Base-by-base conservation (phyloP, 345 rosid genomes). In the Linum usitatissimum region DNA sequence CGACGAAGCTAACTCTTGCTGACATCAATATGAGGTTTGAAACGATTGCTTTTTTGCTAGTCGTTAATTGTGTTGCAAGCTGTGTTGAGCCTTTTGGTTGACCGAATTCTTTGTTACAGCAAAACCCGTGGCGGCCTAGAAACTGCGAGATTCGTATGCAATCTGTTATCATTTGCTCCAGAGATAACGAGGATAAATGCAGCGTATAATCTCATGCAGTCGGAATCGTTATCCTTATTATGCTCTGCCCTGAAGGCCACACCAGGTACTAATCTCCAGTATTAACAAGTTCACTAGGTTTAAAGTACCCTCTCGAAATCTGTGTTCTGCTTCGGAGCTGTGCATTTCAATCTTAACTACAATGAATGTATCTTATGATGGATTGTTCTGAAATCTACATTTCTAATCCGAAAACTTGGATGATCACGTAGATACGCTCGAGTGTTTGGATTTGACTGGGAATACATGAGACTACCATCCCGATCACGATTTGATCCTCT, bases 51-150 rank as follows among this genome's bases (percentile, higher is more conserved):
- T 21, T 12, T 39, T 59, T 59, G 19, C 17, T 61, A 65, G 64
- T 56, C 57, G 17, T 67, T 60, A 42, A 23, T 30, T 57, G 53
- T 2, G 30, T 62, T 30, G 2, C 17, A 23, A 30, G 15, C 10
- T 18, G 9, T 61, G n/a, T 9, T 17, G 39, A 19, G 28, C 14
- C 55, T 55, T 54, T 71, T 64, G 61, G 13, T 23, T 10, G 8
- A 15, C 61, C 66, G 38, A 59, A 59, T 65, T 54, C 64, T 65
- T 68, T 58, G n/a, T 13, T 72, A 14, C 66, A 92, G 97, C 80
- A 87, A 92, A 82, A 92, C 89, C 72, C 91, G 93, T 0, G 95
- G 98, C 61, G 90, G 90, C 64, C 62, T 73, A 59, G 95, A 81
- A 74, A 73, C 87, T 20, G 95, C 88, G 38, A 80, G 73, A 48